phyloP scores from a whole-genome alignment of 345 rosid species.

The Euphorbia lathyris region DNA sequence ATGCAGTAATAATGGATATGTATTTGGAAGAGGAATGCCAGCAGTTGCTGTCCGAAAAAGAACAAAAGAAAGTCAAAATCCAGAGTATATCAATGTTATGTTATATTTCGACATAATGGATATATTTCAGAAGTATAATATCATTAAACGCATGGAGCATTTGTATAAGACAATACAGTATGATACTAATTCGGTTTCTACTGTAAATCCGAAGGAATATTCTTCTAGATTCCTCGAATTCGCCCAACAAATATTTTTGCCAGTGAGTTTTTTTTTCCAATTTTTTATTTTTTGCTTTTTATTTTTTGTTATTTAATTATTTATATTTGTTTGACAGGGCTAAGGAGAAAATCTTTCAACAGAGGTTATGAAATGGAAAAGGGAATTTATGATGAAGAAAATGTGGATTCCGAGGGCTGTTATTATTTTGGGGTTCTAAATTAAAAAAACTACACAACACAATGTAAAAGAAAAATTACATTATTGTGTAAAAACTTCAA shows the following conservation, averaged over 20 bases:
- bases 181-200: constrained; percentile 47
- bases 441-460: too few species aligned
- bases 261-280: constrained; percentile 1
- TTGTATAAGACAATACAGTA: constrained; percentile 51
- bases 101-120: constrained; percentile 47
- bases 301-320: too few species aligned
- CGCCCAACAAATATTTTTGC: constrained; percentile 38
- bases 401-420: too few species aligned
- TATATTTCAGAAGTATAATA: constrained; percentile 39
- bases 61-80: constrained; percentile 13
- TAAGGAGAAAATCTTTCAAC: too few species aligned
- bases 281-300: too few species aligned
- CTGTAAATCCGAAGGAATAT: constrained; percentile 49
- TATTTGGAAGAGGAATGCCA: constrained; percentile 39
- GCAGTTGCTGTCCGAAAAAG: constrained; percentile 41
- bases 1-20: constrained; percentile 25
- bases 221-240: constrained; percentile 52
- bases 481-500: too few species aligned
- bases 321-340: too few species aligned
- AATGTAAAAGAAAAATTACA: too few species aligned
- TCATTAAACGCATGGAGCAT: constrained; percentile 51
- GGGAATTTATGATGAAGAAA: too few species aligned
- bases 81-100: constrained; percentile 36
- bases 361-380: too few species aligned
- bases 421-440: too few species aligned